phyloP scores from a whole-genome alignment of 169 alveolate species.

The Toxoplasma gondii region DNA sequence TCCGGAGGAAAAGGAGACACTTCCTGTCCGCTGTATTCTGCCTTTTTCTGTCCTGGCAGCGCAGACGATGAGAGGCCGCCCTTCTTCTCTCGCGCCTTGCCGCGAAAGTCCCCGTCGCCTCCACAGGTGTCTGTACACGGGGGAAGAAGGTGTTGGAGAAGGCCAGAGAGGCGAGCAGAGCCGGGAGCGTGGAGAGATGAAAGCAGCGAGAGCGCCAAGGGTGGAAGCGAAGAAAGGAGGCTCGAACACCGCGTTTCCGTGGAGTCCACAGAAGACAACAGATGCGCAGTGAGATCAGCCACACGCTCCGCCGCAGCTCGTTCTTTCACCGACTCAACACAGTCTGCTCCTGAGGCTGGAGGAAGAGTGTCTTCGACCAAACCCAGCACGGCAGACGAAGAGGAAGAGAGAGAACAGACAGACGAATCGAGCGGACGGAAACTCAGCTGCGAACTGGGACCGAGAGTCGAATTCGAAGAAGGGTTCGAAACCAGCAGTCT shows the following conservation, averaged over 20 bases:
- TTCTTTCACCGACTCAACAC: not conserved
- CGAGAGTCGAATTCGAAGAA: no score
- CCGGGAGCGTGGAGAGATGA: not conserved
- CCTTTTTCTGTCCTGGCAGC: not conserved
- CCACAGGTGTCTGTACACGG: no score
- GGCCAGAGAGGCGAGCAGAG: not conserved
- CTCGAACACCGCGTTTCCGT: not conserved
- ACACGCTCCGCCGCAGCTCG: not conserved
- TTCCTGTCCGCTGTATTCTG: no score
- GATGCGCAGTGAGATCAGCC: not conserved
- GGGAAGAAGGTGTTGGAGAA: not conserved
- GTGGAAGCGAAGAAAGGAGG: not conserved
- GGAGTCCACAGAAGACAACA: not conserved
- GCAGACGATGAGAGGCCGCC: not conserved
- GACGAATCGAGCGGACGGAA: not conserved
- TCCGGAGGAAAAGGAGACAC: no score
- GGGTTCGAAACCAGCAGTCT: no score
- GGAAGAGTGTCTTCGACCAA: not conserved
- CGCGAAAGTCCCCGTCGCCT: not conserved
- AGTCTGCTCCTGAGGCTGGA: not conserved
- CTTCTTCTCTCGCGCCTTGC: not conserved
- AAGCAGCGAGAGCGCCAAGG: not conserved
- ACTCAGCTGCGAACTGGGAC: not conserved
- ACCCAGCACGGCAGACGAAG: not conserved
- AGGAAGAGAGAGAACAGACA: not conserved